Percentiles rank a stretch among this genome's conserved stretches.
phyloP scores from a whole-genome alignment of 768 basidiomycete genomes.

The Tricholomella constricta region DNA sequence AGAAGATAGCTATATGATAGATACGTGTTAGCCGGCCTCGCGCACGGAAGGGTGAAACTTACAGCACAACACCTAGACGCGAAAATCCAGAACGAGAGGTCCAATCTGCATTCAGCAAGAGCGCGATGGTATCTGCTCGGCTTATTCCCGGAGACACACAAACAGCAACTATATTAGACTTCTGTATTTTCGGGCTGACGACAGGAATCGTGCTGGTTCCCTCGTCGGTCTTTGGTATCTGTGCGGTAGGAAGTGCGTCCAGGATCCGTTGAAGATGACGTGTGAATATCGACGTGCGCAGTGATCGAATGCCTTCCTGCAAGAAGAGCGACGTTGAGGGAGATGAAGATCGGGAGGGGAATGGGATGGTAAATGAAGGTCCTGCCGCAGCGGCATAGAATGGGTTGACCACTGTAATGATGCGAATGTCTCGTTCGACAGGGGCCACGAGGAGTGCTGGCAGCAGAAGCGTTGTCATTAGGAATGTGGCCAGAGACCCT shows the following conservation, averaged over 20 bases:
- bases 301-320: conserved; percentile 65
- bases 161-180: conserved; percentile 75
- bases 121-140: conserved; percentile 66
- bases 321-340: conserved; percentile 41
- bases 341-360: conserved; percentile 19
- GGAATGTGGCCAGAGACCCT: conserved; percentile 69
- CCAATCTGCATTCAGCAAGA: conserved; percentile 52
- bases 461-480: conserved; percentile 76
- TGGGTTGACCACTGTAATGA: conserved; percentile 84
- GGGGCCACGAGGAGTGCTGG: conserved; percentile 82
- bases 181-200: conserved; percentile 43
- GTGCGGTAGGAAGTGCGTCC: conserved; percentile 75
- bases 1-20: conserved; percentile 59
- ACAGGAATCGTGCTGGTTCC: conserved; percentile 37
- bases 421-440: conserved; percentile 87
- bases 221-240: conserved; percentile 46
- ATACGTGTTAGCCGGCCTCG: not conserved
- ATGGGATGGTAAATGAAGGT: conserved; percentile 32
- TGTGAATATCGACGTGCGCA: conserved; percentile 64
- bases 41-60: conserved; percentile 22
- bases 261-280: conserved; percentile 84
- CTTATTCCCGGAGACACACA: conserved; percentile 78
- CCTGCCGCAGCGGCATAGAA: conserved; percentile 83
- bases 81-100: conserved; percentile 38
- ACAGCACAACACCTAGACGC: conserved; percentile 51